Evolutionary conservation across 108 stramenopile species (phyloP), one percentile per base, ranked within the genome.

Genomic region (Cyclotella atomus): DNA sequence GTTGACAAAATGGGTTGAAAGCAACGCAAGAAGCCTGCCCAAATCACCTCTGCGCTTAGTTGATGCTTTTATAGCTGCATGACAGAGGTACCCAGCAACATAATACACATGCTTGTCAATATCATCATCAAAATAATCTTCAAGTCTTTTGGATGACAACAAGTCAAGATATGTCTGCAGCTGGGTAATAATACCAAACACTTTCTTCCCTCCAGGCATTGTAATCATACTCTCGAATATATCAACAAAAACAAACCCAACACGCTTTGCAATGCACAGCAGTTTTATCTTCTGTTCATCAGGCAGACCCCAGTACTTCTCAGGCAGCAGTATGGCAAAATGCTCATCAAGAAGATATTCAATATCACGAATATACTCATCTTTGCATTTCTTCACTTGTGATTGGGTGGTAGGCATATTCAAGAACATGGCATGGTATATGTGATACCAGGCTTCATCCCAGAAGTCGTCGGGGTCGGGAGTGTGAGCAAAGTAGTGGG

Each of bases 81-180:
- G 25, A 44, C 46, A 66, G 21, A 66, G 19, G 14, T 24, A 66
- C 3, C 65, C 65, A 66, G 44, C 32, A 12, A 66, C 29, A 50
- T 66, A 66, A 66, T 66, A 66, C 3, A 66, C 65, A 50, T 49
- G 65, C 45, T 49, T 6, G 12, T n/a, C 55, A 30, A 56, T 28
- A 56, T 25, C 55, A 56, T 12, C 17, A 9, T 49, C 47, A 19
- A 49, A 49, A 19, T 49, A 49, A 49, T 49, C 47, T 17, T 19
- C n/a, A n/a, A 49, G n/a, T 4, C 4, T 4, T n/a, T 49, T 49
- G 9, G 47, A n/a, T 4, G 4, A n/a, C 17, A 49, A 12, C 9
- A n/a, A 4, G 47, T 49, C n/a, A 19, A 49, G 9, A 49, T 17
- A 49, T n/a, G 10, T n/a, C n/a, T 49, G 17, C 17, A 49, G n/a